Base-by-base conservation (phyloP, 2,329 filamentous ascomycete species). In the Aspergillus oerlinghausenensis region DNA sequence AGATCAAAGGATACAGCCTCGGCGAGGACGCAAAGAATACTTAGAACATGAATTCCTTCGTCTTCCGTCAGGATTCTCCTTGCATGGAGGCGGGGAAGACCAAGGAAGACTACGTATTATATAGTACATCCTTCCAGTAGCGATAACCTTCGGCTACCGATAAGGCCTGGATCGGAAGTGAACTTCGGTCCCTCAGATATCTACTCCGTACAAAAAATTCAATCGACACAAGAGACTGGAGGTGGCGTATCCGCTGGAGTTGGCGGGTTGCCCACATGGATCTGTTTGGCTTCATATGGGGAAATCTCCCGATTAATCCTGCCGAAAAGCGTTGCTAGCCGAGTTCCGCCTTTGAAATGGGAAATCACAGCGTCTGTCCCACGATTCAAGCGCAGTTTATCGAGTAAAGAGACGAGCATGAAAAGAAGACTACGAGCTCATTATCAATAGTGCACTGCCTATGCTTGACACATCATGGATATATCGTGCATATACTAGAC, bases 341-440 rank as follows among this genome's bases (percentile, higher is more conserved):
- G 65, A 65, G 60, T 65, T 65, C 65, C 63, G 64, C 63, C 62
- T 61, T 63, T 59, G 3, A 19, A 55, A n/a, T 21, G 17, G 38
- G 10, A 25, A 26, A 28, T 35, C 28, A n/a, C 11, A 35, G 3
- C 3, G 8, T 19, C n/a, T 25, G 6, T 23, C 43, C 32, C 14
- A 38, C 32, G 14, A 38, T 35, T 14, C 14, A 14, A 35, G 29
- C 3, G 32, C 11, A 11, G 32, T 32, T 11, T 32, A 14, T 38
- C 14, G 32, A 35, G 32, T 38, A 38, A 14, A 17, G 14, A 38
- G 14, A 17, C 14, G 14, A 17, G 14, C 32, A 7, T 17, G 14
- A 17, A 38, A 14, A 17, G 14, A 38, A 43, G n/a, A 43, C 6
- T 43, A 4, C 21, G 8, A 17, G 14, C 5, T 5, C 32, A 7